Base-by-base conservation (phyloP, 2,329 filamentous ascomycete genomes). In the Ophiostoma pallidulum region DNA sequence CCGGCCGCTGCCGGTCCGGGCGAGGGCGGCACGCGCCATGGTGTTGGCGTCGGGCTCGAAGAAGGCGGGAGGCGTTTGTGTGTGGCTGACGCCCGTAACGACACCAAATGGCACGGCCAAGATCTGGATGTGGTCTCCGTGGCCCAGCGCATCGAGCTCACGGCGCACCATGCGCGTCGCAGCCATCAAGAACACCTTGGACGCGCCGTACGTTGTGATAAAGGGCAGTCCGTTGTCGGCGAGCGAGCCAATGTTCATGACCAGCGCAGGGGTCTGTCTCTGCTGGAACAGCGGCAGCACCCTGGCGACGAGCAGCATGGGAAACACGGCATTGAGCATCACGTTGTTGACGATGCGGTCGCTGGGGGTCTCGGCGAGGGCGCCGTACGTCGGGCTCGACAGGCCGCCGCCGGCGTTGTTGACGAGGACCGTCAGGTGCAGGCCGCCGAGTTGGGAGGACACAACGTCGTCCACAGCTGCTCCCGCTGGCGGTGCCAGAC, bases 351-450 rank as follows among this genome's bases (percentile, higher is more conserved):
- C 61, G 48, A 74, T 59, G 28, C 70, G 61, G 0, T 60, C 54
- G 14, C 60, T 56, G 0, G 62, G 58, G 10, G 61, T 60, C 3
- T 65, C 57, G 12, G 64, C 58, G 4, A 75, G 57, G 3, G 62
- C 53, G 4, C 57, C 58, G 48, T 64, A 72, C 1, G 57, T 51
- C 4, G 61, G 58, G 47, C 61, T 44, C 12, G 52, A 46, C 3
- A 54, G 47, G 4, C 55, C 59, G 10, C 71, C 71, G 18, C 76
- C 75, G 0, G 75, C 70, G 57, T 79, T 80, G 60, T 80, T 80
- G 55, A 80, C 59, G 20, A 80, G 61, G 2, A 79, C 60, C 1
- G 70, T 76, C 28, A 81, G 60, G 51, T 69, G 59, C 31, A 72
- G 56, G 42, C 61, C 63, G 2, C 59, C 47, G 9, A 69, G 57